Evolutionary conservation across 2,329 filamentous ascomycete genomes (phyloP).

Genomic region (Podosphaera xanthii): DNA sequence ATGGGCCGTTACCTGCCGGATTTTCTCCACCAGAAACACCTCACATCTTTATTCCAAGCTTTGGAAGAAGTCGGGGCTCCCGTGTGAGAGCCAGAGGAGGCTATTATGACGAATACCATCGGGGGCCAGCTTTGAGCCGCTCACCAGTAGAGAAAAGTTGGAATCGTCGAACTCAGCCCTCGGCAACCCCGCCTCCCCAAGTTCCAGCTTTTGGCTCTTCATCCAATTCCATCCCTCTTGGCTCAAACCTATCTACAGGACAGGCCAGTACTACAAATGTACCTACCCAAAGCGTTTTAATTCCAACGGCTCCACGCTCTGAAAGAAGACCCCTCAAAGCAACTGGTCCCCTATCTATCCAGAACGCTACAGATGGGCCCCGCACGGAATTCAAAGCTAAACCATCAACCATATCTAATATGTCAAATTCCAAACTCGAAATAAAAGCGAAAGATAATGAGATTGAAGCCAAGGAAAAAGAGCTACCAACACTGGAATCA

Average conservation of each 20-base stretch:
- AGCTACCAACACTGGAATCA: not conserved
- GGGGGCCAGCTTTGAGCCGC: constrained; percentile 12
- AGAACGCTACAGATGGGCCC: not conserved
- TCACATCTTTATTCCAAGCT: constrained; percentile 14
- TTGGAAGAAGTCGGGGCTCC: constrained; percentile 26
- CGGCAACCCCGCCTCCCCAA: constrained; percentile 27
- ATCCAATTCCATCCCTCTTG: constrained; percentile 2
- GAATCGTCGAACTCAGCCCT: constrained; percentile 19
- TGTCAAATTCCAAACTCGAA: not conserved
- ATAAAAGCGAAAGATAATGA: not conserved
- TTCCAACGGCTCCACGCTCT: constrained; percentile 12
- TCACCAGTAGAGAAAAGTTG: constrained; percentile 13
- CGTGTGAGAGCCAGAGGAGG: constrained; percentile 25
- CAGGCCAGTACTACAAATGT: constrained; percentile 1
- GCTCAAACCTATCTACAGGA: not conserved
- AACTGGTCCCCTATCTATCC: not conserved
- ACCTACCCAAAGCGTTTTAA: constrained; percentile 10
- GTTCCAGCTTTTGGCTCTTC: constrained; percentile 30
- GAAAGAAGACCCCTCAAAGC: not conserved
- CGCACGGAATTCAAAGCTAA: not conserved
- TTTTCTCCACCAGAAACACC: constrained; percentile 47
- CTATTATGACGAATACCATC: constrained; percentile 33
- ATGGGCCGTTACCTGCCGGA: constrained; percentile 48
- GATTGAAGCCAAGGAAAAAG: not conserved
- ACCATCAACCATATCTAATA: not conserved